phyloP scores from a whole-genome alignment of 2,329 filamentous ascomycete genomes.

The Colletotrichum lindemuthianum region DNA sequence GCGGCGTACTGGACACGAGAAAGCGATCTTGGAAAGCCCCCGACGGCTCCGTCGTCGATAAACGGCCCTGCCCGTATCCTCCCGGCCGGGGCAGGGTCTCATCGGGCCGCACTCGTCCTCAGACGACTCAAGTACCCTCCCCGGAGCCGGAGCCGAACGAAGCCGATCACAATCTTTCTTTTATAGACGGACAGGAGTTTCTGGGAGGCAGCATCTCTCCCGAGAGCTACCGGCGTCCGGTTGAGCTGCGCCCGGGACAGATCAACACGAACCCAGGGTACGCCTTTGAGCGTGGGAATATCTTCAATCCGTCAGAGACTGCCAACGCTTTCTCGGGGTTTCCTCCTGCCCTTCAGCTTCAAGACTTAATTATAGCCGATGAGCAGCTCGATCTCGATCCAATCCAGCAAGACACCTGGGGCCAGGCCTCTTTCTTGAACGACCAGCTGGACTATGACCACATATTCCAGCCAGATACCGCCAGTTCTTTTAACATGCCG shows the following conservation, averaged over 20 bases:
- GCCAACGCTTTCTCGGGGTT: constrained; percentile 17
- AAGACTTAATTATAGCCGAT: background rate
- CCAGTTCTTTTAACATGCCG: constrained; percentile 72
- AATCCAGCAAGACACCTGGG: constrained; percentile 15
- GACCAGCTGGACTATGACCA: constrained; percentile 55
- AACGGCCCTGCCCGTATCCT: constrained; percentile 42
- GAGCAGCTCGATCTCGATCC: constrained; percentile 1
- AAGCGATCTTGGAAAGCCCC: constrained; percentile 66
- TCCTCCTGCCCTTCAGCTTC: constrained; percentile 7
- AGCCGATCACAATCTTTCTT: constrained; percentile 11
- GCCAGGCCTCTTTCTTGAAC: constrained; percentile 3
- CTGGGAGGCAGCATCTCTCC: constrained; percentile 3
- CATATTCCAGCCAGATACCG: constrained; percentile 69
- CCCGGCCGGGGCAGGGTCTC: constrained; percentile 13
- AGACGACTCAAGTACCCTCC: constrained; percentile 27
- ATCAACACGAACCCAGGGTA: background rate
- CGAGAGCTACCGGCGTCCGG: background rate
- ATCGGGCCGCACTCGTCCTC: constrained; percentile 14
- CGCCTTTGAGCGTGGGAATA: constrained; percentile 1
- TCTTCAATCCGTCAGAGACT: background rate
- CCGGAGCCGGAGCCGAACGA: constrained; percentile 22
- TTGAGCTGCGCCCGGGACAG: constrained; percentile 8
- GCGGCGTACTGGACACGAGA: constrained; percentile 61
- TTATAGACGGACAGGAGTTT: background rate
- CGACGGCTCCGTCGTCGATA: constrained; percentile 62